Evolutionary conservation across 176 grass and related monocot genomes (phyloP).

Genomic region (Zea luxurians): DNA sequence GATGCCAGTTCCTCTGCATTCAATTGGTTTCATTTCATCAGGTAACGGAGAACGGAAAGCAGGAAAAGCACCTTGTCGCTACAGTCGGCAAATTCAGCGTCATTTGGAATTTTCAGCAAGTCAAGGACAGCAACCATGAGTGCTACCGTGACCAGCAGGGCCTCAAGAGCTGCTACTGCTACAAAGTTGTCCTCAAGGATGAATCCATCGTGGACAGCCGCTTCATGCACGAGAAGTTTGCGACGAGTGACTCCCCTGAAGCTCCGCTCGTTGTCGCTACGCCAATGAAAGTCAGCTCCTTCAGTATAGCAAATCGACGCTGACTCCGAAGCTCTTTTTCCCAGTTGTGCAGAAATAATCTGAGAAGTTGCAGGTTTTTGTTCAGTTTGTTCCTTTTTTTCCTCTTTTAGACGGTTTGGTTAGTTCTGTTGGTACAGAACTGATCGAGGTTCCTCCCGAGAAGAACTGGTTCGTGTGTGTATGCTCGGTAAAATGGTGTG

Average conservation of each 20-base stretch:
- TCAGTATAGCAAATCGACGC: conserved; percentile 51
- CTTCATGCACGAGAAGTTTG: conserved; percentile 94
- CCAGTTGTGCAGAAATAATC: not conserved
- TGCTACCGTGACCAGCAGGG: conserved; percentile 87
- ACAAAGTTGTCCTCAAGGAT: conserved; percentile 81
- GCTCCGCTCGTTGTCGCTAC: conserved; percentile 87
- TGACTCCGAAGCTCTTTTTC: not conserved
- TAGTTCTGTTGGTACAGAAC: not conserved
- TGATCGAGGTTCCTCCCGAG: not conserved
- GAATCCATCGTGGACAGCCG: conserved; percentile 89
- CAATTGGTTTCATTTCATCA: conserved; percentile 29
- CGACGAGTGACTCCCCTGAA: conserved; percentile 52
- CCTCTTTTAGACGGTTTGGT: no score
- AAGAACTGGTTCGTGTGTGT: not conserved
- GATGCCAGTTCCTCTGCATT: not conserved
- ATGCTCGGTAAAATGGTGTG: not conserved
- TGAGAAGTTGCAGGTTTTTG: conserved; percentile 11
- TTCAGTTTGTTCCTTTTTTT: not conserved
- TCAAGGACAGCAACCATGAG: conserved; percentile 79
- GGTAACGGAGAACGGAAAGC: conserved; percentile 83
- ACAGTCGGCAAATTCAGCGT: conserved; percentile 90
- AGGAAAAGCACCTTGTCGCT: conserved; percentile 77
- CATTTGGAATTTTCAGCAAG: conserved; percentile 84
- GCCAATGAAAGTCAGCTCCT: conserved; percentile 79
- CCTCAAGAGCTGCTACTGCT: conserved; percentile 97